Evolutionary conservation across 768 basidiomycete genomes (phyloP).

Genomic region (Melanogaster broomeanus): DNA sequence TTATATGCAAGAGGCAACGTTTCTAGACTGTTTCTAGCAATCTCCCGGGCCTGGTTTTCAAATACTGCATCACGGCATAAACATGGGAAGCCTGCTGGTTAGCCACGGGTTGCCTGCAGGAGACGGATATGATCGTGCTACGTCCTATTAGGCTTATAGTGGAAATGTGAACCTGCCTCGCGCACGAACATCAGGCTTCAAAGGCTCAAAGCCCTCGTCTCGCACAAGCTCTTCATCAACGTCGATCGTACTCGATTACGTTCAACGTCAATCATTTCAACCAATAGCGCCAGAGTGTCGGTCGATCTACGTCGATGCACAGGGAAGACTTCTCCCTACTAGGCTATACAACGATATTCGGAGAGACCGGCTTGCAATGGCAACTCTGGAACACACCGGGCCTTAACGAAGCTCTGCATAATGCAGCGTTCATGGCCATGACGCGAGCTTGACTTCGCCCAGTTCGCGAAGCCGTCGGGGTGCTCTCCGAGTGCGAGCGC

Average conservation of each 20-base stretch:
- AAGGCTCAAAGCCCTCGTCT: background rate
- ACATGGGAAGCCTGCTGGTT: too few species aligned
- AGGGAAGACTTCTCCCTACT: slow-evolving; percentile 1
- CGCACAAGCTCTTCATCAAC: slow-evolving; percentile 5
- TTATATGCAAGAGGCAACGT: too few species aligned
- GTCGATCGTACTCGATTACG: background rate
- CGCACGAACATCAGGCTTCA: slow-evolving; percentile 9
- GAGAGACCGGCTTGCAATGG: slow-evolving; percentile 3
- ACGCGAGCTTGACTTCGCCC: slow-evolving; percentile 13
- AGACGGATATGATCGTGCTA: too few species aligned
- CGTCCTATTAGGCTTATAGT: too few species aligned
- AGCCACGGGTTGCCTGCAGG: too few species aligned
- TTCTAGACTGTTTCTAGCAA: too few species aligned
- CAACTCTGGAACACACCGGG: slow-evolving; percentile 30
- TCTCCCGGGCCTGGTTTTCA: too few species aligned
- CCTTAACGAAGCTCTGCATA: slow-evolving; percentile 21
- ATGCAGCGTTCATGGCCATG: slow-evolving; percentile 6
- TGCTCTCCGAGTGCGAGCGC: slow-evolving; percentile 12
- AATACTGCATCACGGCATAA: too few species aligned
- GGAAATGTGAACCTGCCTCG: slow-evolving; percentile 30
- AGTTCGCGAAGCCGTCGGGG: too few species aligned
- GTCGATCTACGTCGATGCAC: slow-evolving; percentile 21
- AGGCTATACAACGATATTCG: slow-evolving; percentile 5
- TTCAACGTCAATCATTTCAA: background rate
- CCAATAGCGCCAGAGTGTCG: slow-evolving; percentile 15